Percentiles rank a stretch among this genome's conserved stretches.
Evolutionary conservation across 2,329 filamentous ascomycete species (phyloP).

Genomic region (Sporothrix dimorphospora): DNA sequence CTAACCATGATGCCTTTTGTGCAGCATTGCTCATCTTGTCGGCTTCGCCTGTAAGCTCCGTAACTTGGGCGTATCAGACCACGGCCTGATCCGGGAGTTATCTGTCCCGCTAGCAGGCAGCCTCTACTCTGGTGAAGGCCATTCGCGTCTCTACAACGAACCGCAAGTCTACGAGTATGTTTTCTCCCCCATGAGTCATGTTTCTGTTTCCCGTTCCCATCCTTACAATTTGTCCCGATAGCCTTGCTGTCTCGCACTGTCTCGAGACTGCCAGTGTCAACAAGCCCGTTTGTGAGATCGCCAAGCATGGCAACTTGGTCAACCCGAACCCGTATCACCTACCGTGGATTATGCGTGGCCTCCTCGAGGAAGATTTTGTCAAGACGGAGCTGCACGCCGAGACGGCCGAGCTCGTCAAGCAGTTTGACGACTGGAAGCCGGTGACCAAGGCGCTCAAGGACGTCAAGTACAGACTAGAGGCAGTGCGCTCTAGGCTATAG

Average conservation of each 20-base stretch:
- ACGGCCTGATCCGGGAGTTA: conserved; percentile 89
- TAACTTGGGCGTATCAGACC: conserved; percentile 89
- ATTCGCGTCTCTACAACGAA: conserved; percentile 92
- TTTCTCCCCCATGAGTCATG: background rate
- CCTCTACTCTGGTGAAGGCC: conserved; percentile 88
- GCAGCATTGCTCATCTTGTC: conserved; percentile 79
- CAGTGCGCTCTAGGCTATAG: conserved; percentile 79
- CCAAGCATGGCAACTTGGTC: conserved; percentile 53
- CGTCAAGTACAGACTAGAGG: conserved; percentile 92
- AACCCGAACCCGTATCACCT: conserved; percentile 84
- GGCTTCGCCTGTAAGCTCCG: conserved; percentile 92
- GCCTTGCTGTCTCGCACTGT: conserved; percentile 71
- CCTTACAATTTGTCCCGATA: conserved; percentile 31
- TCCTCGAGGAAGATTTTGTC: conserved; percentile 90
- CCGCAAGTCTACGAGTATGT: conserved; percentile 76
- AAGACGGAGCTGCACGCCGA: conserved; percentile 78
- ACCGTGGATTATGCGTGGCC: conserved; percentile 92
- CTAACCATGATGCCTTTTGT: background rate
- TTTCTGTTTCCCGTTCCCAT: conserved; percentile 5
- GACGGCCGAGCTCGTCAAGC: conserved; percentile 74
- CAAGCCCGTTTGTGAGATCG: conserved; percentile 53
- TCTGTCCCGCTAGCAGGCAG: conserved; percentile 87
- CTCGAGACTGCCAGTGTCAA: conserved; percentile 68
- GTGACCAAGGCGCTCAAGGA: conserved; percentile 89
- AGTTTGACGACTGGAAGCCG: conserved; percentile 95